Evolutionary conservation across 345 rosid genomes (phyloP), one percentile per base, ranked within the genome.

Genomic region (Gossypium stocksii): DNA sequence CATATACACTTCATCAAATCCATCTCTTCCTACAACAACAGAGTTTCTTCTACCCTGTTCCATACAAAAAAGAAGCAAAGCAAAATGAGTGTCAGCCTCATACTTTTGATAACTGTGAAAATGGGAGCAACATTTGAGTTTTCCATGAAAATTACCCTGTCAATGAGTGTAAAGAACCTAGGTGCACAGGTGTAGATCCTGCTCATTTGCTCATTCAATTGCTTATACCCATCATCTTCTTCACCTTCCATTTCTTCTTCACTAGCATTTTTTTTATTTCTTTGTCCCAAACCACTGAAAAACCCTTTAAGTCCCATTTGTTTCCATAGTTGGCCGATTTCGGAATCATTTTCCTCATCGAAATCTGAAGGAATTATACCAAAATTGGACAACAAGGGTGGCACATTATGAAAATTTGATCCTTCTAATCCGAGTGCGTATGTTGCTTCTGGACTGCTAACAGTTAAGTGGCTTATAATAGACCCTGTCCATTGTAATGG

Each of bases 31-130:
- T 54, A 89, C 79, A 20, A 75, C 80, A 46, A 94, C 86, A 3
- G 97, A 92, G 88, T 90, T 92, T 73, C 97, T 87, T 83, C 92
- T 85, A 16, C 98, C 95, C 97, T 94, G 85, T 74, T 76, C 34
- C 76, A 79, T 67, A 25, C 12, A 59, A 53, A 12, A 34, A 13
- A 13, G 29, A 15, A 9, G 19, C 52, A 53, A 43, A 23, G 60
- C 44, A 10, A 76, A 63, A 25, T 44, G 3, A 48, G 52, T 48
- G 15, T 53, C 58, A n/a, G 59, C 25, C 59, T 51, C 7, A 51
- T 51, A 53, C 58, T 17, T 53, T 5, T 53, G 58, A 53, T 53
- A n/a, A 53, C 10, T 57, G 54, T 51, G 9, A 51, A 51, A 51
- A 51, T 14, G 7, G 49, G 56, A 51, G 56, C 56, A 51, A 51